Conservation (phyloP, 2,329 filamentous ascomycete species). For the Penicillium griseofulvum region DNA sequence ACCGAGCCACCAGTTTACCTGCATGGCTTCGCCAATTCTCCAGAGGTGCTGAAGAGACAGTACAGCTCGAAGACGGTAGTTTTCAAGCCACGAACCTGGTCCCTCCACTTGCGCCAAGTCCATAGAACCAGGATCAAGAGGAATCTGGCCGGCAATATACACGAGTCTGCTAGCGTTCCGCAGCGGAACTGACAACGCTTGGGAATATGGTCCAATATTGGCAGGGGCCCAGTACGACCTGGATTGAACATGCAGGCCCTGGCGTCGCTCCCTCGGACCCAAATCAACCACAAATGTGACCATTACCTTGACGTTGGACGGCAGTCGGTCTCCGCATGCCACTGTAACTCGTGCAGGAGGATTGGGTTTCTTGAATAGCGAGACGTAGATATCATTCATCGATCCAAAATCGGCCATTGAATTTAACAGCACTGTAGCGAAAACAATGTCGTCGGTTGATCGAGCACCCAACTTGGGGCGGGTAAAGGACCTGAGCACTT, state of each 20-base stretch:
- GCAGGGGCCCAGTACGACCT: conserved; percentile 96
- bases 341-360: conserved; percentile 84
- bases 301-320: conserved; percentile 59
- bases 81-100: conserved; percentile 26
- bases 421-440: conserved; percentile 66
- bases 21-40: conserved; percentile 71
- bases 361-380: conserved; percentile 72
- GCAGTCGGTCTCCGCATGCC: conserved; percentile 68
- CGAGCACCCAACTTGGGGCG: conserved; percentile 9
- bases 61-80: conserved; percentile 59
- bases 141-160: conserved; percentile 86
- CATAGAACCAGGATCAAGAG: conserved; percentile 80
- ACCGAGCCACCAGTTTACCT: conserved; percentile 71
- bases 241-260: conserved; percentile 82
- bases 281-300: conserved; percentile 52
- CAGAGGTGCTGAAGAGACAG: conserved; percentile 86
- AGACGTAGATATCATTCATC: conserved; percentile 73
- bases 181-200: conserved; percentile 60
- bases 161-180: conserved; percentile 45
- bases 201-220: conserved; percentile 96
- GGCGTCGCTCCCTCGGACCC: conserved; percentile 31
- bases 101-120: conserved; percentile 30
- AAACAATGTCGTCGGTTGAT: conserved; percentile 44
- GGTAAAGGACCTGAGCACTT: conserved; percentile 6
- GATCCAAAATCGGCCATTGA: conserved; percentile 74